Base-by-base conservation (phyloP, 163 green algal species). In the Scenedesmus sp. region DNA sequence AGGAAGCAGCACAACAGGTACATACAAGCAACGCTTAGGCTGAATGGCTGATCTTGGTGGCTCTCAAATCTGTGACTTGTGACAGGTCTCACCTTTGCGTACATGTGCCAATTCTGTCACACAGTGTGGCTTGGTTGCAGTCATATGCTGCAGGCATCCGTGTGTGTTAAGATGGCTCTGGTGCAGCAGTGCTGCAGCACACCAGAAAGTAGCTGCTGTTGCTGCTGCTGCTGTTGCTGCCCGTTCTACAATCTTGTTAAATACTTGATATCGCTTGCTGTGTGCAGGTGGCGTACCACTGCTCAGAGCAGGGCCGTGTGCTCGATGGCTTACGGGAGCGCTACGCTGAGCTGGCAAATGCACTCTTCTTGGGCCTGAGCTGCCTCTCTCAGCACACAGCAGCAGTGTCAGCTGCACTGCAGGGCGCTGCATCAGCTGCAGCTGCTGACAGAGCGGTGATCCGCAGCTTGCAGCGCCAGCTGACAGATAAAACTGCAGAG, bases 1-100 rank as follows among this genome's bases (percentile, higher is more conserved):
- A 88, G 4, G 60, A 92, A 6, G 59, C 77, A 55, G 77, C 88
- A 56, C 77, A 87, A 23, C 88, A 92, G 88, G 88, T 92, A 34
- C 66, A 76, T 6, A 5, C 2, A 7, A 9, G 46, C 66, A 34
- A 3, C 66, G 0, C 16, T 76, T 18, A 10, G 18, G 64, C 0
- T 73, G 16, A 3, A 76, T 4, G 12, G 70, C 5, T 52, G 2
- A 46, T 0, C 34, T 46, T 46, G 34, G 34, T 1, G 34, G 34
- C 34, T 46, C 34, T 46, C 34, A 46, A 46, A 46, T 46, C 34
- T 46, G 0, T 46, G 34, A 46, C 34, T 46, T 0, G 34, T 46
- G 34, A 46, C 34, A 46, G 0, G 34, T 0, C 0, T 46, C 34
- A 46, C 34, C 34, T 46, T 46, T 46, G 34, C 0, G 34, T 46